Conservation (phyloP, 1,139 yeast genomes). For the Candida smagusa region DNA sequence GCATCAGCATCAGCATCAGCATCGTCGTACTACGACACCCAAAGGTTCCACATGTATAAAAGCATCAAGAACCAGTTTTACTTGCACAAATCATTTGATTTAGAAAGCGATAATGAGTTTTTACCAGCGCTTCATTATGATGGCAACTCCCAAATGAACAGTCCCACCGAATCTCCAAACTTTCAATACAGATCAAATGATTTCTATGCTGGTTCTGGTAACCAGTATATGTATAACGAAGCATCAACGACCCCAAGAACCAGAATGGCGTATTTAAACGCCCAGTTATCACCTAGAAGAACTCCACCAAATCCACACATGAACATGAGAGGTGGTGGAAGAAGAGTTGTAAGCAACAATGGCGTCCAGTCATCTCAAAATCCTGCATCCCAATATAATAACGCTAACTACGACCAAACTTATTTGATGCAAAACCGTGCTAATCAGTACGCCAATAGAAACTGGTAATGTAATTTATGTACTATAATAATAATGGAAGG, state of each 20-base stretch:
- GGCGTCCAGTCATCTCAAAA: background rate
- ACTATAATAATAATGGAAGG: no score
- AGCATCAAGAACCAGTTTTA: slow-evolving; percentile 48
- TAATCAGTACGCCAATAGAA: slow-evolving; percentile 12
- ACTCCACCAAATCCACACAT: slow-evolving; percentile 11
- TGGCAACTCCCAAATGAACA: slow-evolving; percentile 2
- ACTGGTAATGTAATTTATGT: slow-evolving; percentile 9
- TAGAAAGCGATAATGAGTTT: slow-evolving; percentile 70
- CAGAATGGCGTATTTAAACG: slow-evolving; percentile 13
- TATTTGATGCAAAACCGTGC: slow-evolving; percentile 13
- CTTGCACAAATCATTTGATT: slow-evolving; percentile 64
- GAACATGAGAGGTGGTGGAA: slow-evolving; percentile 8
- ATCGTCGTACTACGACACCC: slow-evolving; percentile 9
- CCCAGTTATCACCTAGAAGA: slow-evolving; percentile 15
- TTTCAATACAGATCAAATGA: slow-evolving; percentile 12
- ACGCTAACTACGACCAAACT: slow-evolving; percentile 10
- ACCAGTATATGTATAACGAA: slow-evolving; percentile 5
- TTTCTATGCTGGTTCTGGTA: slow-evolving; percentile 5
- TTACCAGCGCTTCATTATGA: slow-evolving; percentile 47
- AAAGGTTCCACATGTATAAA: slow-evolving; percentile 21
- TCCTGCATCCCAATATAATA: slow-evolving; percentile 5
- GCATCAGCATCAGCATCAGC: background rate
- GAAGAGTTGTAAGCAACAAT: slow-evolving; percentile 11
- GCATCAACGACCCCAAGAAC: slow-evolving; percentile 13
- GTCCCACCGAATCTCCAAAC: slow-evolving; percentile 11